These are phyloP conservation scores for Eucalyptus polybractea DNA, from an alignment of 345 rosid genomes.

Conservation along the genomic window DNA sequence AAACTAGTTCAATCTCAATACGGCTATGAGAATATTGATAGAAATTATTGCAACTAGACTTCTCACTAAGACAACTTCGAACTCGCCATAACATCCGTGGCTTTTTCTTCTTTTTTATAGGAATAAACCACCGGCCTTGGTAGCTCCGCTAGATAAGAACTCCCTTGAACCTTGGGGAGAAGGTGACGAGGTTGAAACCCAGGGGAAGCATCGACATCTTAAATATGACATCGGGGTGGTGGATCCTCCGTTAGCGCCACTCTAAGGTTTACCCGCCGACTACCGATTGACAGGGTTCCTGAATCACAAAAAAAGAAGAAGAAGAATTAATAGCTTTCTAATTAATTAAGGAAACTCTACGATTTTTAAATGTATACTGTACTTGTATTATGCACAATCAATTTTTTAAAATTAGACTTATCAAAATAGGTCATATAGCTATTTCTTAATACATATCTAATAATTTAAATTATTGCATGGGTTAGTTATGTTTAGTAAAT, in stretches of 20 bases:
- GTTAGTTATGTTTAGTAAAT: too few species aligned
- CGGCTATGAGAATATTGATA: background rate
- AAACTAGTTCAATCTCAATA: background rate
- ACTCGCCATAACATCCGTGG: fast-evolving
- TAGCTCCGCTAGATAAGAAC: too few species aligned
- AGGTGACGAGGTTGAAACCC: too few species aligned
- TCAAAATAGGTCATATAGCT: background rate
- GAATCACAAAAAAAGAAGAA: too few species aligned
- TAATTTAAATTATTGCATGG: too few species aligned
- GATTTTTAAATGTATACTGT: fast-evolving
- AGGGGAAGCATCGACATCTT: fast-evolving
- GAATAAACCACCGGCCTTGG: background rate
- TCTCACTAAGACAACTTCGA: background rate
- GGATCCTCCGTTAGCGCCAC: too few species aligned
- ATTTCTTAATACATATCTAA: background rate
- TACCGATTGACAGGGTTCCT: fast-evolving
- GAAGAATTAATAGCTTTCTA: background rate
- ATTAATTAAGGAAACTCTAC: background rate
- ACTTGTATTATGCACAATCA: background rate
- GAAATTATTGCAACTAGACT: background rate
- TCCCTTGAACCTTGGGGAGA: too few species aligned
- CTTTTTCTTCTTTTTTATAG: background rate
- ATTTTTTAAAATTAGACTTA: background rate
- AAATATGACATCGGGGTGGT: too few species aligned
- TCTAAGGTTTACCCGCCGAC: too few species aligned